Evolutionary conservation across 768 basidiomycete genomes (phyloP).

Genomic region (Kwoniella sp.): DNA sequence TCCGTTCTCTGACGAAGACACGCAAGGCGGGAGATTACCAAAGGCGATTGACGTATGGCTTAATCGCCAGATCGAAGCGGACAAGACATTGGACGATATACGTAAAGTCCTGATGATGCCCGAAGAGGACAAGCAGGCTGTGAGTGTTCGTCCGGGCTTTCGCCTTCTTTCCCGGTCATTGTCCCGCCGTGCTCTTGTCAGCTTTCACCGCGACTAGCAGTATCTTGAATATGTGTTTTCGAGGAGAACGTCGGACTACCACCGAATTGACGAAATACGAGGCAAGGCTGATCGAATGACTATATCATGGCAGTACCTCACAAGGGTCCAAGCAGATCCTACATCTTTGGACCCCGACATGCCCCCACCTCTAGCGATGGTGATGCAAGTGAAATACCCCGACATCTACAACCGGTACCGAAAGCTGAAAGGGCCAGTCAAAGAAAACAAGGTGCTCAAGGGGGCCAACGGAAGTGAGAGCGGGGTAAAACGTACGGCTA

Average conservation of each 20-base stretch:
- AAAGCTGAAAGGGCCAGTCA: conserved; percentile 45
- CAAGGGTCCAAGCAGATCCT: conserved; percentile 28
- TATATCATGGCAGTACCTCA: conserved; percentile 17
- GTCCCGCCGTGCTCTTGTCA: not conserved
- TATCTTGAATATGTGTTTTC: no score
- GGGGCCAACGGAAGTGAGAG: not conserved
- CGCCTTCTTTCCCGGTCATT: no score
- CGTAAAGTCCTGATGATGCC: conserved; percentile 33
- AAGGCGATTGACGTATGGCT: conserved; percentile 47
- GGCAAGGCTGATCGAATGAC: not conserved
- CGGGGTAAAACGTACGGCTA: conserved; percentile 13
- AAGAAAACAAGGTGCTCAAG: conserved; percentile 21
- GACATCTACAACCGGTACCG: conserved; percentile 52
- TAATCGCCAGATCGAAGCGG: conserved; percentile 37
- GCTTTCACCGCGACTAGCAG: not conserved
- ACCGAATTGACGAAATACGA: no score
- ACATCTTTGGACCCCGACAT: conserved; percentile 24
- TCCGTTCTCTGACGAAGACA: conserved; percentile 38
- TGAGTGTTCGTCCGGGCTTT: conserved; percentile 21
- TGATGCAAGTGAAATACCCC: conserved; percentile 47
- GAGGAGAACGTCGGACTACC: no score
- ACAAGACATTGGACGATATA: conserved; percentile 39
- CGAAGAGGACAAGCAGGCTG: conserved; percentile 42
- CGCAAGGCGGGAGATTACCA: conserved; percentile 37
- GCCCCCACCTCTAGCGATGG: conserved; percentile 41